Percentiles rank a stretch among this genome's conserved stretches.
Conservation (phyloP, 768 basidiomycete genomes). For the Suillus americanus region DNA sequence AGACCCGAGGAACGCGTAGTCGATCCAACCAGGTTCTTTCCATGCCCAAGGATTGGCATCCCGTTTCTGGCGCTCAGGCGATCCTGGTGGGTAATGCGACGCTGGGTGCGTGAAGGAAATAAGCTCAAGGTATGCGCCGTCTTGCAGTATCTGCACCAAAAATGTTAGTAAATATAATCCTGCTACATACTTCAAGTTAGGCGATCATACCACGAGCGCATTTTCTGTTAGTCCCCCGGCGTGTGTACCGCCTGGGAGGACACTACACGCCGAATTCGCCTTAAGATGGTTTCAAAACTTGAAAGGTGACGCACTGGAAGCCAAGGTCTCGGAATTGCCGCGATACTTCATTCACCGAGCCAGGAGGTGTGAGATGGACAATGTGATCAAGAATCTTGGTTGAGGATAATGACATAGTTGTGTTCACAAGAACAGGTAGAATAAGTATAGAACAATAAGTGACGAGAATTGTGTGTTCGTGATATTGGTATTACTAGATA, state of each 20-base stretch:
- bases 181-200: neutral
- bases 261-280: slow-evolving; percentile 37
- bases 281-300: neutral
- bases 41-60: slow-evolving; percentile 53
- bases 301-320: slow-evolving; percentile 51
- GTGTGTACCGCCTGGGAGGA: slow-evolving; percentile 66
- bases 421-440: neutral
- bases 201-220: slow-evolving; percentile 53
- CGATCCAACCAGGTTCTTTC: slow-evolving; percentile 63
- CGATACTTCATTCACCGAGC: slow-evolving; percentile 47
- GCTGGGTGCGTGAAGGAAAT: slow-evolving; percentile 61
- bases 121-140: slow-evolving; percentile 67
- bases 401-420: slow-evolving; percentile 27
- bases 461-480: neutral
- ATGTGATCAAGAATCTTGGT: slow-evolving; percentile 64
- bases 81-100: slow-evolving; percentile 51
- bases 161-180: neutral
- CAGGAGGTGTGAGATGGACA: slow-evolving; percentile 69
- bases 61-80: slow-evolving; percentile 44
- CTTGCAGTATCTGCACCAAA: slow-evolving; percentile 44
- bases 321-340: slow-evolving; percentile 58
- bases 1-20: slow-evolving; percentile 63
- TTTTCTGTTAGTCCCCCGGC: slow-evolving; percentile 63
- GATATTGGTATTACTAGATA: neutral
- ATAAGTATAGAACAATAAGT: neutral